Base-by-base conservation (phyloP, 2,329 filamentous ascomycete species). In the Pyrenophora tritici-repentis region DNA sequence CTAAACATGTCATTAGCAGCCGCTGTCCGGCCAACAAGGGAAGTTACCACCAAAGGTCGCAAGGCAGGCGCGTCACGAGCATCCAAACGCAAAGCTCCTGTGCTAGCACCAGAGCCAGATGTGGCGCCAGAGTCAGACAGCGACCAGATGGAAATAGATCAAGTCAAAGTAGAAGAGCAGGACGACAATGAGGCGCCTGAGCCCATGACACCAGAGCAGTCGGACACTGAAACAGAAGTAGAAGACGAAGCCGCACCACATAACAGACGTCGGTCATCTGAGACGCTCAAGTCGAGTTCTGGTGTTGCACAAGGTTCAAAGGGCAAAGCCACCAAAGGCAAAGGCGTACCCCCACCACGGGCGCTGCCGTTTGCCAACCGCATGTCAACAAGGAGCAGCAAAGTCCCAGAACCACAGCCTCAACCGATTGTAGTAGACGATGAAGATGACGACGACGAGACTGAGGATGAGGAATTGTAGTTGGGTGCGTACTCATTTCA, bases 381-480 rank as follows among this genome's bases (percentile, higher is more conserved):
- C 24, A 12, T 2, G 14, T 54, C 54, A 34, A 50, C 51, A 5
- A 65, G 62, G 17, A 61, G 64, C 14, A 62, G 56, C 36, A 66
- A 56, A 41, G 42, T 47, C n/a, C 39, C 43, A 10, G 40, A 42
- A 16, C 56, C 60, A 41, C 43, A 58, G 40, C 50, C 59, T 22
- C 36, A 48, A 10, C 35, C 48, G 17, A 44, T 50, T 20, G 41
- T 39, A 16, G 31, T 22, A 13, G 22, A 39, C 16, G 54, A 47
- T 20, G 58, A 64, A 16, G 65, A 65, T 3, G 70, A 71, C 13
- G 9, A 13, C 37, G 68, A 71, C 24, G 70, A 71, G 38, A 73
- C 70, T 6, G 70, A 72, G 3, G 72, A 74, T n/a, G 72, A 74
- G 10, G 72, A 74, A 47, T 35, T 73, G 6, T 73, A 33, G 33